Conservation (phyloP, 148 eudicot species). For the Amaranthus palmeri region DNA sequence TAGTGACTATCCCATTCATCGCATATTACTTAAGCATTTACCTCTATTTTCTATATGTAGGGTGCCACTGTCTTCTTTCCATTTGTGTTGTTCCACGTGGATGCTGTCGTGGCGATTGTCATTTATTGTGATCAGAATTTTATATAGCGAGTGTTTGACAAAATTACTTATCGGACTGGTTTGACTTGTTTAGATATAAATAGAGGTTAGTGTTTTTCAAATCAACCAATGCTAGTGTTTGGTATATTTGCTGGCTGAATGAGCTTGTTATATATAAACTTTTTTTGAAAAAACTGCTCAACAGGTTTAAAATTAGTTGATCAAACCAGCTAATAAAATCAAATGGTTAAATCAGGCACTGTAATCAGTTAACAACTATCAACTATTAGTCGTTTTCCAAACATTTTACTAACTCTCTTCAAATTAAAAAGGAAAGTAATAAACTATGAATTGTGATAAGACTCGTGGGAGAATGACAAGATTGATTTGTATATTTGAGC, state of each 20-base stretch:
- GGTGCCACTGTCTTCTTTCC: slow-evolving; percentile 1
- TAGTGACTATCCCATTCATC: slow-evolving; percentile 24
- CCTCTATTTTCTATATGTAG: slow-evolving; percentile 13
- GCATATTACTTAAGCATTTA: slow-evolving; percentile 18
- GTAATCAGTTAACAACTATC: too few relatives aligned
- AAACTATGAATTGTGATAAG: slow-evolving; percentile 17
- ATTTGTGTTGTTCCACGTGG: slow-evolving; percentile 24
- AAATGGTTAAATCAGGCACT: too few relatives aligned
- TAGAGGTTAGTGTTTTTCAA: too few relatives aligned
- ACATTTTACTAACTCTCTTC: background rate
- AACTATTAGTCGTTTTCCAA: too few relatives aligned
- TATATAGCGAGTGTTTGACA: background rate
- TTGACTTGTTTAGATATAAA: too few relatives aligned
- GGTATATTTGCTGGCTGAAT: too few relatives aligned
- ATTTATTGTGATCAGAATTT: slow-evolving; percentile 9
- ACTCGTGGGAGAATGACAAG: slow-evolving; percentile 9
- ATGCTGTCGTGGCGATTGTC: slow-evolving; percentile 10
- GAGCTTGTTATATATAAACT: too few relatives aligned
- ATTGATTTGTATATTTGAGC: slow-evolving; percentile 14
- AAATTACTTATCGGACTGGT: too few relatives aligned
- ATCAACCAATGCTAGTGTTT: too few relatives aligned
- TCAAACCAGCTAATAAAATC: too few relatives aligned
- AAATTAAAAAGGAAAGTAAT: background rate
- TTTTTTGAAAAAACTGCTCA: too few relatives aligned
- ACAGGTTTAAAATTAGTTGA: too few relatives aligned